Evolutionary conservation across 139 green algal genomes (phyloP).

Genomic region (Bryopsis sp.): DNA sequence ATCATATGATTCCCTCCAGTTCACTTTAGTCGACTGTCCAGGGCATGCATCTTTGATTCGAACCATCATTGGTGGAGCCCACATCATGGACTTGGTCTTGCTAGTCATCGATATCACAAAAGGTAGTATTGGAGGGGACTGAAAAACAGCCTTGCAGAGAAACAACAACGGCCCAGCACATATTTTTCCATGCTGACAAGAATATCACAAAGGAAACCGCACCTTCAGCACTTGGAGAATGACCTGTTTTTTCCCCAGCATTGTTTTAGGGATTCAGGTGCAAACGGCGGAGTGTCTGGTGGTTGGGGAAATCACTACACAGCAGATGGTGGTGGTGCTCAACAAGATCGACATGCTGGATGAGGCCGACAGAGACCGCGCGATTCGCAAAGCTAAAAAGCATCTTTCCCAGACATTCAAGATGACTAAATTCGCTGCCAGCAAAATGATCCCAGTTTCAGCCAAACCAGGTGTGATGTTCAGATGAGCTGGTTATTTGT

Average conservation of each 20-base stretch:
- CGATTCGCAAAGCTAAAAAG: slow-evolving; percentile 46
- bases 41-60: slow-evolving; percentile 92
- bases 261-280: slow-evolving; percentile 71
- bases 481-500: too few relatives aligned
- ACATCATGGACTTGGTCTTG: slow-evolving; percentile 96
- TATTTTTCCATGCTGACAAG: too few relatives aligned
- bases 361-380: slow-evolving; percentile 41
- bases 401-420: slow-evolving; percentile 50
- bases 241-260: not conserved
- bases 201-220: too few relatives aligned
- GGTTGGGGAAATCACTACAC: slow-evolving; percentile 76
- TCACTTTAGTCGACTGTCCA: slow-evolving; percentile 96
- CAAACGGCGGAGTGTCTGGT: slow-evolving; percentile 89
- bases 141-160: too few relatives aligned
- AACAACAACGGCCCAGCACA: too few relatives aligned
- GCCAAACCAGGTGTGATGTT: slow-evolving; percentile 40
- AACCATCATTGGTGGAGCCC: slow-evolving; percentile 87
- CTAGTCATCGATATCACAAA: slow-evolving; percentile 92
- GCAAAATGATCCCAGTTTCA: slow-evolving; percentile 57
- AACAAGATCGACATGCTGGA: slow-evolving; percentile 83
- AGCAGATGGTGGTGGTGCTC: slow-evolving; percentile 75
- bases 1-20: slow-evolving; percentile 50
- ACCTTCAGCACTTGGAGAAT: not conserved
- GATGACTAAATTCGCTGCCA: slow-evolving; percentile 72
- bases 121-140: slow-evolving; percentile 38